Evolutionary conservation across 352 stramenopile species (phyloP).

Genomic region (Pythium diclinum): DNA sequence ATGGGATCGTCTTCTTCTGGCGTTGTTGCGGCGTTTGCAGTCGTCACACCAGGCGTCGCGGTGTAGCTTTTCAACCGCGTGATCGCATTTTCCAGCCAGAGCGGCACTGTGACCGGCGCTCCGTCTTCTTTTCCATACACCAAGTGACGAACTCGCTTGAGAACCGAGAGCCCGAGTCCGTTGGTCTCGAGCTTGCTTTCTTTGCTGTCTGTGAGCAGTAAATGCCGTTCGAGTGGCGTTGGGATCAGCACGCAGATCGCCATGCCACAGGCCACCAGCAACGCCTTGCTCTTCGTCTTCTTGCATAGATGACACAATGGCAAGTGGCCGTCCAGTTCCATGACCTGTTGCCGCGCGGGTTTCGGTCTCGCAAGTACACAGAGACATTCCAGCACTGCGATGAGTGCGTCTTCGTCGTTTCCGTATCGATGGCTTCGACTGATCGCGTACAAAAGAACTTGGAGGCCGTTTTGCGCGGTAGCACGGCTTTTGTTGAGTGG

Average conservation of each 20-base stretch:
- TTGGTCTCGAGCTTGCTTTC: conserved; percentile 62
- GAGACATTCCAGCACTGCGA: conserved; percentile 51
- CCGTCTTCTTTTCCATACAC: conserved; percentile 24
- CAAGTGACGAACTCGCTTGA: conserved; percentile 48
- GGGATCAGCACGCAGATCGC: conserved; percentile 54
- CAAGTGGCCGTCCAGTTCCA: conserved; percentile 60
- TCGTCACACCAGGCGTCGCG: not conserved
- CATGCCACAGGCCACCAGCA: conserved; percentile 47
- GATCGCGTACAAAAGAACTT: conserved; percentile 66
- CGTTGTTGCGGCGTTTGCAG: not conserved
- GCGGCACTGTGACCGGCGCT: conserved; percentile 7
- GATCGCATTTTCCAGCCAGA: conserved; percentile 45
- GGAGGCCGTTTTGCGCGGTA: conserved; percentile 59
- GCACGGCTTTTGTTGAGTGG: conserved; percentile 66
- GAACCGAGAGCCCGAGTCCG: conserved; percentile 36
- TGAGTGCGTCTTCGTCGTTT: conserved; percentile 35
- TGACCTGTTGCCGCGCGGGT: conserved; percentile 41
- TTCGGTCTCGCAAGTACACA: conserved; percentile 44
- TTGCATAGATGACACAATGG: conserved; percentile 51
- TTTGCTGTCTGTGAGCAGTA: conserved; percentile 44
- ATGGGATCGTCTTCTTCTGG: conserved; percentile 27
- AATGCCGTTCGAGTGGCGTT: conserved; percentile 33
- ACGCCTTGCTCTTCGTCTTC: conserved; percentile 22
- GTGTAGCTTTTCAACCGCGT: conserved; percentile 36
- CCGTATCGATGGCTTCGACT: conserved; percentile 34